phyloP scores from a whole-genome alignment of 495 filamentous ascomycete species.

The Mytilinidion resinicola region DNA sequence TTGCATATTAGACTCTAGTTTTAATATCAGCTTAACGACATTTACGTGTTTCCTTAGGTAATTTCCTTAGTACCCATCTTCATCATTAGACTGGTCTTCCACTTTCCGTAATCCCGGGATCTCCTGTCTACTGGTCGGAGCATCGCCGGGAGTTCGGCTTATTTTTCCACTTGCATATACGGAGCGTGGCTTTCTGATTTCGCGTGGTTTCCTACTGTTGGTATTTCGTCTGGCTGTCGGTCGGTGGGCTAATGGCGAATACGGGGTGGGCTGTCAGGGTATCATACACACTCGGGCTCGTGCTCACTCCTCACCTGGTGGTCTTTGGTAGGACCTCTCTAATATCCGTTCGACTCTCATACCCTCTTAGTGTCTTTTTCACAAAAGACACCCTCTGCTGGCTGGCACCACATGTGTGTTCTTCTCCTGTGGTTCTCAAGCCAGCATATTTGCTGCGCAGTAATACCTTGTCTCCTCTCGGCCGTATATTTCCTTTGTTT shows the following conservation, averaged over 20 bases:
- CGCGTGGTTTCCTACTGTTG: not conserved
- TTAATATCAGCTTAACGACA: conserved; percentile 8
- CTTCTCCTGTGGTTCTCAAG: conserved; percentile 9
- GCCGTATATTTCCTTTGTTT: conserved; percentile 8
- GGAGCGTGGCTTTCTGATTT: conserved; percentile 7
- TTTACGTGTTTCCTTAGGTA: conserved; percentile 13
- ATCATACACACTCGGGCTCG: conserved; percentile 26
- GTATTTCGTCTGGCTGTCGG: conserved; percentile 8
- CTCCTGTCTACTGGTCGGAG: conserved; percentile 26
- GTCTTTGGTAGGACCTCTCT: conserved; percentile 14
- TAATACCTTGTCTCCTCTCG: conserved; percentile 6
- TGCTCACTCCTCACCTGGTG: conserved; percentile 13
- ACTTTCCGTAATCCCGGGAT: conserved; percentile 18
- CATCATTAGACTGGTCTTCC: conserved; percentile 23
- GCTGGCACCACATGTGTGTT: conserved; percentile 23
- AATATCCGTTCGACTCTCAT: conserved; percentile 24
- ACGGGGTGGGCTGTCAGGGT: conserved; percentile 9
- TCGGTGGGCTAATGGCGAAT: conserved; percentile 16
- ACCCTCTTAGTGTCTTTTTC: conserved; percentile 11
- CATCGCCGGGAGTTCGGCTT: conserved; percentile 25
- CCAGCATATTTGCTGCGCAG: not conserved
- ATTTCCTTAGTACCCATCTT: not conserved
- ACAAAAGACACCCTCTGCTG: conserved; percentile 12
- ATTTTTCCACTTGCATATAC: conserved; percentile 17
- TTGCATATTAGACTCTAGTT: conserved; percentile 27